phyloP scores from a whole-genome alignment of 768 basidiomycete species.

The Mycena alexandri region DNA sequence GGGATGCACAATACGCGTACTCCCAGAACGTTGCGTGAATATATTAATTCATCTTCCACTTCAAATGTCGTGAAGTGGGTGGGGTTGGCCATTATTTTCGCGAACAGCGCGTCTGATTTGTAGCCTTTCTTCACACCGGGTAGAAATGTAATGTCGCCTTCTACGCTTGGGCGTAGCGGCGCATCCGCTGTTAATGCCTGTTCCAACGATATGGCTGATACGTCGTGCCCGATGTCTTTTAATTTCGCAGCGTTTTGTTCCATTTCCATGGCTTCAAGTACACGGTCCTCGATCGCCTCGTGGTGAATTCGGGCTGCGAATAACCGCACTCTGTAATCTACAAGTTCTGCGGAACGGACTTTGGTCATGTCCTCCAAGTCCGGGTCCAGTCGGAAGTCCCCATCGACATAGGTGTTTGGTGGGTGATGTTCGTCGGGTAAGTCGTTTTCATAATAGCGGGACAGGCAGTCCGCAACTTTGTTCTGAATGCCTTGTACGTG shows the following conservation, averaged over 20 bases:
- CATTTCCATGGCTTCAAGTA: background rate
- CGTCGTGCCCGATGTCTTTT: background rate
- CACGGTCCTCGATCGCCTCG: too few relatives aligned
- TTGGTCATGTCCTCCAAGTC: background rate
- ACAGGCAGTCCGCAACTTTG: slow-evolving; percentile 8
- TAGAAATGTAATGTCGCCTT: background rate
- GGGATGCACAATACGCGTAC: background rate
- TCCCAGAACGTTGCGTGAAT: background rate
- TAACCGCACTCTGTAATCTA: background rate
- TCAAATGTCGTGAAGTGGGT: background rate
- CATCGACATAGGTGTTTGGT: background rate
- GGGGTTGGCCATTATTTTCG: background rate
- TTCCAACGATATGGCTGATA: background rate
- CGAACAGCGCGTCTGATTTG: background rate
- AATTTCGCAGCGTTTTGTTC: background rate
- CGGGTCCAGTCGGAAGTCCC: background rate
- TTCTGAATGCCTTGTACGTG: background rate
- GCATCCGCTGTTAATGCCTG: background rate
- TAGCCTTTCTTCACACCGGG: background rate
- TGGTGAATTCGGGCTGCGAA: background rate
- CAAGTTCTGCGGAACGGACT: background rate
- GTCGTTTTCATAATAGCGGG: slow-evolving; percentile 1
- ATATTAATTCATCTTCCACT: background rate
- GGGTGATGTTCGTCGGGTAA: background rate
- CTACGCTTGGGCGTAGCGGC: background rate